These are phyloP conservation scores for Esteya vermicola DNA, from an alignment of 2,329 filamentous ascomycete species.

Conservation along the genomic window DNA sequence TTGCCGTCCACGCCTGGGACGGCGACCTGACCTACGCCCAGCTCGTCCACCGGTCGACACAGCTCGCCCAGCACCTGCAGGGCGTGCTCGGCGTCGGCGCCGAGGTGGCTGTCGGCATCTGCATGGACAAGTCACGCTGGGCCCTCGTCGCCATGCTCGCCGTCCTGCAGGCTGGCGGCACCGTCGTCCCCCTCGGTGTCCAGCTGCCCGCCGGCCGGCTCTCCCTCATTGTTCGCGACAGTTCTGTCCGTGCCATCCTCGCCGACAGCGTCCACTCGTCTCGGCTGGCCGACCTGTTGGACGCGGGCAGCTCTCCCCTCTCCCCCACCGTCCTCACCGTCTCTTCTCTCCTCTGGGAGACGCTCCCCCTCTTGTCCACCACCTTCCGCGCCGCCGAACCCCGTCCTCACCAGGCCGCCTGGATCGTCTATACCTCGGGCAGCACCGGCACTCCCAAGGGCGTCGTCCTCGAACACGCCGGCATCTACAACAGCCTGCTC, in stretches of 20 bases:
- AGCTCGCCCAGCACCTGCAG: not conserved
- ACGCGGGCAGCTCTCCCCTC: not conserved
- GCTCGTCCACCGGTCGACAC: conserved; percentile 22
- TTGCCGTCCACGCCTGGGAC: conserved; percentile 17
- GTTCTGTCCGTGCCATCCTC: not conserved
- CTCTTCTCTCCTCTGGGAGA: not conserved
- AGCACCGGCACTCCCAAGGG: conserved; percentile 44
- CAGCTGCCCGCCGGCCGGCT: conserved; percentile 20
- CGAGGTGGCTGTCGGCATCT: conserved; percentile 47
- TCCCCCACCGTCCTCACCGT: not conserved
- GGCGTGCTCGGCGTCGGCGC: conserved; percentile 30
- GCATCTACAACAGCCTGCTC: conserved; percentile 38
- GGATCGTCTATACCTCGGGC: conserved; percentile 45
- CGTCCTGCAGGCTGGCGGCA: conserved; percentile 36
- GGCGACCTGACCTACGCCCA: conserved; percentile 16
- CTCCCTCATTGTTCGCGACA: conserved; percentile 6
- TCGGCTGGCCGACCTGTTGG: not conserved
- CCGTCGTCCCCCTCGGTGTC: conserved; percentile 34
- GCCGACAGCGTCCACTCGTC: not conserved
- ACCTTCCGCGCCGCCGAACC: conserved; percentile 15
- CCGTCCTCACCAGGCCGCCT: conserved; percentile 30
- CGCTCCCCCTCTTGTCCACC: conserved; percentile 4
- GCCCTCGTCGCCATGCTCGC: conserved; percentile 58
- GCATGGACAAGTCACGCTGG: conserved; percentile 55
- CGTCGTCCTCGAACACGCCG: conserved; percentile 46